Conservation (phyloP, 345 rosid genomes). For the Streptanthus diversifolius region DNA sequence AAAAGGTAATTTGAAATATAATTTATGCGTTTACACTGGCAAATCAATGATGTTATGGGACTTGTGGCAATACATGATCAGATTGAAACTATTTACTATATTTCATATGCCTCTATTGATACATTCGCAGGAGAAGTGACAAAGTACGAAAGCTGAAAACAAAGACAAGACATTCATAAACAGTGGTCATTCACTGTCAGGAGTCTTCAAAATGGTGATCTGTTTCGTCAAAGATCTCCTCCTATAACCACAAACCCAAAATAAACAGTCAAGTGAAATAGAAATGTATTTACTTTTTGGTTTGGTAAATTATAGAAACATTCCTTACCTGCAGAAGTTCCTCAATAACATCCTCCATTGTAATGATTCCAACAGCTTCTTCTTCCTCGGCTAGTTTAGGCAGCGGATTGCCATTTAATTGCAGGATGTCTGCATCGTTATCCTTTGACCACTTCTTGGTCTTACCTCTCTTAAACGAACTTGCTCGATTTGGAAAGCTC, state of each 20-base stretch:
- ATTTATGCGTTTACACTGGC: not conserved
- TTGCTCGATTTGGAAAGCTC: conserved; percentile 61
- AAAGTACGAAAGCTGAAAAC: conserved; percentile 3
- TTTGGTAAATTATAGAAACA: not conserved
- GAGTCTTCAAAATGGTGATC: conserved; percentile 81
- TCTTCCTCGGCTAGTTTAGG: conserved; percentile 74
- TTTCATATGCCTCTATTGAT: not conserved
- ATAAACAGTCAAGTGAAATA: not conserved
- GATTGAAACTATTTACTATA: not conserved
- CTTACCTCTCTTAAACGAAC: conserved; percentile 46
- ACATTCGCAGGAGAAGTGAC: not conserved
- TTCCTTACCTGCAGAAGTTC: conserved; percentile 78
- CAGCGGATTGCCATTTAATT: conserved; percentile 51
- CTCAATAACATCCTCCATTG: conserved; percentile 99
- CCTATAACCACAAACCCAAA: conserved; percentile 40
- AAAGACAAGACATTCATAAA: conserved; percentile 2
- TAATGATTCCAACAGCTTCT: conserved; percentile 88
- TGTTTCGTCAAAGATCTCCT: conserved; percentile 94
- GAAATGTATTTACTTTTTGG: not conserved
- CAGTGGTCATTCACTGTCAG: conserved; percentile 26
- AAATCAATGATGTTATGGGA: not conserved
- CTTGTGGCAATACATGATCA: not conserved
- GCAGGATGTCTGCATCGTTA: conserved; percentile 62
- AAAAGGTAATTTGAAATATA: not conserved
- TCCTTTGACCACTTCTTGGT: conserved; percentile 76